Evolutionary conservation across 768 basidiomycete species (phyloP).

Genomic region (Kwoniella sp.): DNA sequence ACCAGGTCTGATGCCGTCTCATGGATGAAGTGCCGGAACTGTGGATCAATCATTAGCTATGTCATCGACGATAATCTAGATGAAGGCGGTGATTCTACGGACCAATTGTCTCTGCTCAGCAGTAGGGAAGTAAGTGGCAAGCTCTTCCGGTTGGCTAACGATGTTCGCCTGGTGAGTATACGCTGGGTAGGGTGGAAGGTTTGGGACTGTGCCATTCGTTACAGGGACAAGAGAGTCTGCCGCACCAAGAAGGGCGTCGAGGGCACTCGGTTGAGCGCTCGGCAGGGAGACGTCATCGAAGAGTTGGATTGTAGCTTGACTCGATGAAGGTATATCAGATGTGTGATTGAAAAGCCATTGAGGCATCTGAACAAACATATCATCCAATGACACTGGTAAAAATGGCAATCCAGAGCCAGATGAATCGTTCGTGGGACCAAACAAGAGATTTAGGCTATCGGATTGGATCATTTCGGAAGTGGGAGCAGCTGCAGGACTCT

Average conservation of each 20-base stretch:
- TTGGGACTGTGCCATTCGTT: background rate
- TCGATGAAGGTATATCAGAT: background rate
- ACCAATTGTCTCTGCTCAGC: slow-evolving; percentile 15
- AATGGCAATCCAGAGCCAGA: background rate
- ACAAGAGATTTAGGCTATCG: background rate
- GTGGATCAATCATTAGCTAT: too few relatives aligned
- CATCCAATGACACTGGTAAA: background rate
- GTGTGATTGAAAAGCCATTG: background rate
- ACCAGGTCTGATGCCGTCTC: slow-evolving; percentile 29
- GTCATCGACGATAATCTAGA: too few relatives aligned
- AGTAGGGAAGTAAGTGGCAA: slow-evolving; percentile 7
- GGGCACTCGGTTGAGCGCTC: background rate
- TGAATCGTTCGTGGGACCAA: background rate
- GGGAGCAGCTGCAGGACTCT: too few relatives aligned
- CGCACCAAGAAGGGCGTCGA: background rate
- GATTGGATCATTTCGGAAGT: too few relatives aligned
- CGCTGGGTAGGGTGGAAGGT: background rate
- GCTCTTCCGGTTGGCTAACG: background rate
- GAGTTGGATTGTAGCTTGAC: background rate
- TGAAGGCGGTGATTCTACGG: background rate
- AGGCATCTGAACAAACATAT: background rate
- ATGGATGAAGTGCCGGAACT: slow-evolving; percentile 35
- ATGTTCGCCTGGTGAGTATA: background rate
- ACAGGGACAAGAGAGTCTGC: background rate
- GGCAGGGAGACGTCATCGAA: background rate